Evolutionary conservation across 352 stramenopile species (phyloP).

Genomic region (Plasmopara viticola): DNA sequence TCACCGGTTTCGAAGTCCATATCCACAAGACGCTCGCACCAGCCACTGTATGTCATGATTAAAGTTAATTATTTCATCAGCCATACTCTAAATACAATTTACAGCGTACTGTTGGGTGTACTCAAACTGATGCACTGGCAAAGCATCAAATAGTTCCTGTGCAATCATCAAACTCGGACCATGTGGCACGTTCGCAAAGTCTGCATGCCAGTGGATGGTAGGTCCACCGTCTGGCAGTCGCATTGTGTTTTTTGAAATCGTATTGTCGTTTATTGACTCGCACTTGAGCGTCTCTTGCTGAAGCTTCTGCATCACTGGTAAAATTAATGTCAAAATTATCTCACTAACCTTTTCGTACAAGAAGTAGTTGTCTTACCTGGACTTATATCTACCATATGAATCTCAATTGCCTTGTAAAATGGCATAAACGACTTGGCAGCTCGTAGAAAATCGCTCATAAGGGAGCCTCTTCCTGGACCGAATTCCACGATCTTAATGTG

Average conservation of each 20-base stretch:
- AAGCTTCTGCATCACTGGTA: conserved; percentile 72
- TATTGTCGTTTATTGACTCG: conserved; percentile 28
- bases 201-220: conserved; percentile 82
- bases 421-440: conserved; percentile 81
- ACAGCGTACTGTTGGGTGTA: conserved; percentile 84
- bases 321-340: conserved; percentile 5
- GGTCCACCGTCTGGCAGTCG: conserved; percentile 42
- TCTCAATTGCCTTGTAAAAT: conserved; percentile 78
- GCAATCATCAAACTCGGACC: conserved; percentile 85
- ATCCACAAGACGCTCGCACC: conserved; percentile 93
- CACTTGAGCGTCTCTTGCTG: conserved; percentile 84
- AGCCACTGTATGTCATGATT: conserved; percentile 44
- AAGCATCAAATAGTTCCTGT: conserved; percentile 93
- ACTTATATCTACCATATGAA: conserved; percentile 92
- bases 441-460: conserved; percentile 92
- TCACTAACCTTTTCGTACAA: conserved; percentile 2
- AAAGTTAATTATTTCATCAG: no score
- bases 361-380: conserved; percentile 23
- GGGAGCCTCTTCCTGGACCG: conserved; percentile 87
- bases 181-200: conserved; percentile 69
- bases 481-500: conserved; percentile 87
- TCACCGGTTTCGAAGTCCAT: conserved; percentile 72
- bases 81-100: not conserved
- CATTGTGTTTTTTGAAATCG: conserved; percentile 36
- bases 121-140: conserved; percentile 94